These are phyloP conservation scores for Venturiaceae sp. DNA, from an alignment of 2,329 filamentous ascomycete genomes.

Conservation along the genomic window DNA sequence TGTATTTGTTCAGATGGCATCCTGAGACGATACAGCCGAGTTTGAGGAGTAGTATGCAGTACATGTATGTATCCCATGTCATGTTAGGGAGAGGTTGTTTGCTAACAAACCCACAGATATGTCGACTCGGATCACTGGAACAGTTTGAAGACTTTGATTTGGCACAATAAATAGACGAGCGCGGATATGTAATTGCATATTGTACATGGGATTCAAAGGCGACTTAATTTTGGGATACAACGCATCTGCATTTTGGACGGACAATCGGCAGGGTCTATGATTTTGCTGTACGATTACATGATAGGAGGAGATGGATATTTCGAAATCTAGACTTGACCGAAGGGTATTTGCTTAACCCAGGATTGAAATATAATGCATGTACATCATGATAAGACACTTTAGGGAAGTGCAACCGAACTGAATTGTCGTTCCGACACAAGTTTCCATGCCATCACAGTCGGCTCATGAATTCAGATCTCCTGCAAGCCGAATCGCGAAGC, in stretches of 20 bases:
- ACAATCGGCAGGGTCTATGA: background rate
- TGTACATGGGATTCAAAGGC: background rate
- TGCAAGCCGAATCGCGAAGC: too few species aligned
- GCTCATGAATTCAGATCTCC: too few species aligned
- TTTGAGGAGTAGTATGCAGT: constrained; percentile 90
- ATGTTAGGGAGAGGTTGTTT: background rate
- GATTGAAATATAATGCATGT: background rate
- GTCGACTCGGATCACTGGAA: constrained; percentile 85
- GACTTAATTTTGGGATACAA: background rate
- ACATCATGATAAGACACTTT: too few species aligned
- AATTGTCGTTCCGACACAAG: too few species aligned
- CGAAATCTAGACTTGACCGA: background rate
- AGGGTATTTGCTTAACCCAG: background rate
- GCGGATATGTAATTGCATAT: background rate
- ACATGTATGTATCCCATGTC: constrained; percentile 60
- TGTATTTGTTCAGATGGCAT: constrained; percentile 91
- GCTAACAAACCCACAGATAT: constrained; percentile 40
- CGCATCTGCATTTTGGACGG: background rate
- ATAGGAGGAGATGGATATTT: background rate
- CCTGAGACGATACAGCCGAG: constrained; percentile 86
- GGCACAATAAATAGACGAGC: constrained; percentile 60
- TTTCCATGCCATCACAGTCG: too few species aligned
- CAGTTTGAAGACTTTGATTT: constrained; percentile 70
- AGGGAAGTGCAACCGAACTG: too few species aligned
- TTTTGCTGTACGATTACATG: background rate